Evolutionary conservation across 176 grass and related monocot species (phyloP), one percentile per base, ranked within the genome.

Genomic region (Rhynchospora breviuscula): DNA sequence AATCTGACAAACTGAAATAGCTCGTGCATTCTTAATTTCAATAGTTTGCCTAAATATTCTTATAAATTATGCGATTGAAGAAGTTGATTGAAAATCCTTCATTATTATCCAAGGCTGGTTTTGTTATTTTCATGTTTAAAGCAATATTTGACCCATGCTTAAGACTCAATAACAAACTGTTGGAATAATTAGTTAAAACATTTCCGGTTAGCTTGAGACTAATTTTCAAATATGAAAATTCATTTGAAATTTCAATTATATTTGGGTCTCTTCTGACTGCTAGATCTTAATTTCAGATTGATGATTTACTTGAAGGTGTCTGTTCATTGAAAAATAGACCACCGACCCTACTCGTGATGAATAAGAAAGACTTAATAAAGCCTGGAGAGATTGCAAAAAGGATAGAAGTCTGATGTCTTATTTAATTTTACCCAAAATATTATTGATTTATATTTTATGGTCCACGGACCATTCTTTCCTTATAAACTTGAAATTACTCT

Each of bases 361-460:
- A 98, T 76, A 98, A 95, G 89, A 98, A 94, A 81, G 95, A 98
- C 88, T 86, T 93, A 33, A 93, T 98, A 87, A 98, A 98, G 81
- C 91, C 95, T 15, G 95, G 95, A 75, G 95, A 98, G 87, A 94
- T 98, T n/a, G 76, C 92, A 75, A 98, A 98, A 85, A 89, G 86
- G 85, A 85, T 93, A 56, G 89, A 95, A 92, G 95, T 98, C 73
- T 15, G 18, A 70, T 86, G 0, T 78, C 74, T 64, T 40, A 43
- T 46, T 40, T 51, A 43, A 25, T 81, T 85, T 59, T 54, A 33
- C 53, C 18, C 57, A 35, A 47, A 43, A 59, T 73, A 15, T 79
- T 18, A 18, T 52, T 47, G 35, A 65, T 64, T 68, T 62, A 25
- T 57, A 48, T 80, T 47, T 62, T 31, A 78, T 78, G 21, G 18